These are phyloP conservation scores for Reticulascus tulasneorum DNA, from an alignment of 2,329 filamentous ascomycete species.

Conservation along the genomic window DNA sequence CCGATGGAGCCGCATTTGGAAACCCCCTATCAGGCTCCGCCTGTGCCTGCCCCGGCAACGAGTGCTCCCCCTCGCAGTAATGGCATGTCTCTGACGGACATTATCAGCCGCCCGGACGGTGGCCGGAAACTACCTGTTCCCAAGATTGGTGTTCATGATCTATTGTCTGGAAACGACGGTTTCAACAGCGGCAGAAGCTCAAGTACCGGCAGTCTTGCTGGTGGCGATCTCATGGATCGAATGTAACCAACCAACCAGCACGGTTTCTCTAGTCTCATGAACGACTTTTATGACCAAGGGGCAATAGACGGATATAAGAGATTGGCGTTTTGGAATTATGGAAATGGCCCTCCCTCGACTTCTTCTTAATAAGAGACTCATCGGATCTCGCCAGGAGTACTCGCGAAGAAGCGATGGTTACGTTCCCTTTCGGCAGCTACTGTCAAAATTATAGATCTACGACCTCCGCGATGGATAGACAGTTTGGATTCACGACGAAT, in stretches of 20 bases:
- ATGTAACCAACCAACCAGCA: conserved; percentile 25
- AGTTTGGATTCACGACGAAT: conserved; percentile 10
- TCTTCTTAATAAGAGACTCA: conserved; percentile 8
- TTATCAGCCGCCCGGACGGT: conserved; percentile 84
- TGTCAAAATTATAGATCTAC: conserved; percentile 7
- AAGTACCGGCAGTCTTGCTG: conserved; percentile 71
- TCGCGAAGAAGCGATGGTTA: conserved; percentile 5
- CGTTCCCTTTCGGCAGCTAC: conserved; percentile 3
- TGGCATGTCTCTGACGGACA: conserved; percentile 83
- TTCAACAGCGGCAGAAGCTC: conserved; percentile 76
- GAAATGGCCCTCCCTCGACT: conserved; percentile 9
- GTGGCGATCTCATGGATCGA: conserved; percentile 62
- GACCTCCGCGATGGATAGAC: conserved; percentile 4
- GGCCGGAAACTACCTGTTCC: conserved; percentile 87
- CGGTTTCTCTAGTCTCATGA: conserved; percentile 25
- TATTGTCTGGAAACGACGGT: conserved; percentile 63
- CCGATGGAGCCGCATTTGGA: conserved; percentile 57
- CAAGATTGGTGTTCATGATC: conserved; percentile 83
- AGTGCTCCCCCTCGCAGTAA: conserved; percentile 46
- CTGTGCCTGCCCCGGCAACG: conserved; percentile 46
- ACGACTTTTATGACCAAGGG: conserved; percentile 30
- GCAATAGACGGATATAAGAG: conserved; percentile 36
- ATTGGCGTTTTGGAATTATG: conserved; percentile 26
- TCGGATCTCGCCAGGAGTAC: too few relatives aligned
- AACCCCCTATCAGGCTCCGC: conserved; percentile 31